Evolutionary conservation across 2,329 filamentous ascomycete genomes (phyloP).

Genomic region (Alternaria gansuensis): DNA sequence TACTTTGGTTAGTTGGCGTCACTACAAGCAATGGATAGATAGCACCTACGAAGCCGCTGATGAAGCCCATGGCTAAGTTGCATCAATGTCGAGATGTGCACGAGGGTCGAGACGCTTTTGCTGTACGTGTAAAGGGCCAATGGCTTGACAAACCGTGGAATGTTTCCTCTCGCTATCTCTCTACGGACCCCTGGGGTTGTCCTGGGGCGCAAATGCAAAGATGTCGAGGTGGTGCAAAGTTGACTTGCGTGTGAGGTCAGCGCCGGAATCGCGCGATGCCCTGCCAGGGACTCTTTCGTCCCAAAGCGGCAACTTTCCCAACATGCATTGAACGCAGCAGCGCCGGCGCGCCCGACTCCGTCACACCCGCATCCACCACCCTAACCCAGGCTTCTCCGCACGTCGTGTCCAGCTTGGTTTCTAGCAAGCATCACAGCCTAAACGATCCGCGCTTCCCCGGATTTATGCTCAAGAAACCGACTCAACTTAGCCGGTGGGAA

Average conservation of each 20-base stretch:
- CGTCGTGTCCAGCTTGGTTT: no score
- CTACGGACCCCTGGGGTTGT: not conserved
- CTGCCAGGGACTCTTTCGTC: conserved; percentile 10
- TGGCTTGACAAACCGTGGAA: conserved; percentile 9
- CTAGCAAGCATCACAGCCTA: not conserved
- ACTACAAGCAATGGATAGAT: not conserved
- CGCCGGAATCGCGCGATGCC: conserved; percentile 15
- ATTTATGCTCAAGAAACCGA: not conserved
- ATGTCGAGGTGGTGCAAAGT: conserved; percentile 2
- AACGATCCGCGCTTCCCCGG: no score
- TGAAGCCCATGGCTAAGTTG: conserved; percentile 58
- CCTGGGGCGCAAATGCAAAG: not conserved
- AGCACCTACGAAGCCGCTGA: conserved; percentile 59
- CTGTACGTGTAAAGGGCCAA: conserved; percentile 14
- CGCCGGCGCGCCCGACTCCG: not conserved
- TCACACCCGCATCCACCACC: not conserved
- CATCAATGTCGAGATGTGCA: conserved; percentile 4
- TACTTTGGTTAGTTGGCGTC: conserved; percentile 30
- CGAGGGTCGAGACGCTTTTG: not conserved
- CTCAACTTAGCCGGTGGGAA: not conserved
- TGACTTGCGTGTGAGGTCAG: conserved; percentile 21
- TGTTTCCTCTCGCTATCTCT: not conserved
- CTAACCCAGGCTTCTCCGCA: not conserved
- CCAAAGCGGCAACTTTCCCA: conserved; percentile 15
- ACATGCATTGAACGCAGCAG: conserved; percentile 10